Percentiles rank a stretch among this genome's conserved stretches.
These are phyloP conservation scores for Umbelopsis ramanniana DNA, from an alignment of 192 early-diverging fungal genomes.

Conservation along the genomic window DNA sequence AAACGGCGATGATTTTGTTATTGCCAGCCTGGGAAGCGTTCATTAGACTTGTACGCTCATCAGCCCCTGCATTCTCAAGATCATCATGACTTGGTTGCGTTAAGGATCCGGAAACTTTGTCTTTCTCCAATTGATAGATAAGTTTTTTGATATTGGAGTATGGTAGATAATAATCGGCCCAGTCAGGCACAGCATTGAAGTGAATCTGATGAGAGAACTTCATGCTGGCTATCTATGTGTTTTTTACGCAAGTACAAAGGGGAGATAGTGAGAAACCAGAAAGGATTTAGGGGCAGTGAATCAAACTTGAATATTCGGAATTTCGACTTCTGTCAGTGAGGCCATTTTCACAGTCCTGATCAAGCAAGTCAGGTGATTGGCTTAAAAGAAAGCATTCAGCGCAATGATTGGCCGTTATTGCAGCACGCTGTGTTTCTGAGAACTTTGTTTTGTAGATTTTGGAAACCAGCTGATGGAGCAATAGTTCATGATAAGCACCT, in stretches of 20 bases:
- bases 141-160: constrained; percentile 81
- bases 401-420: not conserved
- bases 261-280: not conserved
- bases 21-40: constrained; percentile 42
- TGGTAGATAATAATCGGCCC: constrained; percentile 69
- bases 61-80: constrained; percentile 32
- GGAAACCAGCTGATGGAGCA: no score
- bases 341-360: not conserved
- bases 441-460: no score
- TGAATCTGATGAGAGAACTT: constrained; percentile 86
- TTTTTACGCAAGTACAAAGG: not conserved
- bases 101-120: constrained; percentile 41
- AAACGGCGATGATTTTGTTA: constrained; percentile 67
- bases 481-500: no score
- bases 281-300: not conserved
- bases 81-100: constrained; percentile 34
- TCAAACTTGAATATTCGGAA: not conserved
- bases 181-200: constrained; percentile 79
- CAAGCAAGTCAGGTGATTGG: not conserved
- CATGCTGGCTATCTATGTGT: constrained; percentile 47
- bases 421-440: no score
- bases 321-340: not conserved
- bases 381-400: not conserved
- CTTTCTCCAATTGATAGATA: constrained; percentile 78
- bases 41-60: constrained; percentile 43